Conservation (phyloP, 129 eudicot species). For the Saussurea involucrata region DNA sequence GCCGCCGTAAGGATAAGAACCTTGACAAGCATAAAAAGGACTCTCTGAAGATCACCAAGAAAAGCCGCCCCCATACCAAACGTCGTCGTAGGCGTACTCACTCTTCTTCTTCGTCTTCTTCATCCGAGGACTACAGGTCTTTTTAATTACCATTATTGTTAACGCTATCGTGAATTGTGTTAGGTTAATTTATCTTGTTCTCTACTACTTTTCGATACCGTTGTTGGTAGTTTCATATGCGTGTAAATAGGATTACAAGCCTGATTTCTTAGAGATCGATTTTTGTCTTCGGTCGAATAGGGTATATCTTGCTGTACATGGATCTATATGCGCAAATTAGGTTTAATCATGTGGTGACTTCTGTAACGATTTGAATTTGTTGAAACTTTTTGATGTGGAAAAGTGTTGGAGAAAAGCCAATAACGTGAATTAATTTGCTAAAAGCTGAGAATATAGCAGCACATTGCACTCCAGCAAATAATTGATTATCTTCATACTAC, state of each 20-base stretch:
- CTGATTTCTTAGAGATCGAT: neutral
- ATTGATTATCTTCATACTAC: neutral
- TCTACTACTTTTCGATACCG: neutral
- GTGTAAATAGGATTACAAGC: neutral
- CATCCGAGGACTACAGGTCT: constrained; percentile 67
- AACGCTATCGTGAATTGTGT: neutral
- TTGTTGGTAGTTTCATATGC: neutral
- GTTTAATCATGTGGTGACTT: neutral
- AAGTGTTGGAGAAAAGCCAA: constrained; percentile 7
- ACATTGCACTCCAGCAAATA: neutral
- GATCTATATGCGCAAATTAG: neutral
- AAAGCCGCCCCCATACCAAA: constrained; percentile 50
- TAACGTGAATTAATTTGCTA: neutral
- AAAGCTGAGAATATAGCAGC: neutral
- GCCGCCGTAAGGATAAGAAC: constrained; percentile 41
- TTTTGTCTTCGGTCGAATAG: neutral
- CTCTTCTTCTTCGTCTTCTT: constrained; percentile 34
- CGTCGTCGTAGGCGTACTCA: constrained; percentile 70
- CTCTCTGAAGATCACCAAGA: constrained; percentile 58
- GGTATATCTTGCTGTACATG: neutral
- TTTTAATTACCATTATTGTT: neutral
- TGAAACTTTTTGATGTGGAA: neutral
- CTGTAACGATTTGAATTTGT: neutral
- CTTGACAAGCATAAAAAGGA: constrained; percentile 37
- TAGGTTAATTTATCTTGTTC: neutral